Evolutionary conservation across 495 filamentous ascomycete species (phyloP), one percentile per base, ranked within the genome.

Genomic region (Aspergillus heteromorphus): DNA sequence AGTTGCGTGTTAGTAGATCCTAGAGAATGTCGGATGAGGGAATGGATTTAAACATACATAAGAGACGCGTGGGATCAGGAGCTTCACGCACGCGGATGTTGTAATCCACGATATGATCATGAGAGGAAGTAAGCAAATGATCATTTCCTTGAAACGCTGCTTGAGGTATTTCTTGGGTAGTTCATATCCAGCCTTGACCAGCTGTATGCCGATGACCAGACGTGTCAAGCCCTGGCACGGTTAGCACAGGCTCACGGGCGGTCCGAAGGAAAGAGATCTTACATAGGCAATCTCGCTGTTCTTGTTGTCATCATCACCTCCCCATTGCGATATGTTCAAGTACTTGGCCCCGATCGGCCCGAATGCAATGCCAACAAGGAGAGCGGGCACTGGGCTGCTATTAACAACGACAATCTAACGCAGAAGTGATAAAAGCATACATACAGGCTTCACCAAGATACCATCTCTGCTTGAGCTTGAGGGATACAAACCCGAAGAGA

Each of bases 381-480:
- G 75, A 8, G 79, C 74, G 13, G 79, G 79, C 21, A 83, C 79
- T 83, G 36, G 13, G 41, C 8, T 31, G 27, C 48, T 43, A 56
- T 40, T n/a, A 40, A 48, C 49, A 16, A 40, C 19, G 16, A 54
- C 11, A n/a, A 38, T 17, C 19, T 13, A 48, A 45, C 16, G 19
- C 7, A 47, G n/a, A 31, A 20, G 13, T 31, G 23, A 47, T 34
- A 1, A 21, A 17, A 45, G 68, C 78, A 53, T 54, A 83, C 78
- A 53, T 54, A 83, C 79, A 68, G 31, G 80, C 79, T 70, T 83
- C 80, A 8, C 80, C 80, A 2, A 83, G 72, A 56, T 79, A 81
- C 78, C 79, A 82, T 54, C 59, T 64, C 20, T 72, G 73, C 56
- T 81, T 81, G 55, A 83, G 62, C 53, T 78, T 73, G 23, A 78